Conservation (phyloP, 805 yeast genomes). For the Yarrowia osloensis region DNA sequence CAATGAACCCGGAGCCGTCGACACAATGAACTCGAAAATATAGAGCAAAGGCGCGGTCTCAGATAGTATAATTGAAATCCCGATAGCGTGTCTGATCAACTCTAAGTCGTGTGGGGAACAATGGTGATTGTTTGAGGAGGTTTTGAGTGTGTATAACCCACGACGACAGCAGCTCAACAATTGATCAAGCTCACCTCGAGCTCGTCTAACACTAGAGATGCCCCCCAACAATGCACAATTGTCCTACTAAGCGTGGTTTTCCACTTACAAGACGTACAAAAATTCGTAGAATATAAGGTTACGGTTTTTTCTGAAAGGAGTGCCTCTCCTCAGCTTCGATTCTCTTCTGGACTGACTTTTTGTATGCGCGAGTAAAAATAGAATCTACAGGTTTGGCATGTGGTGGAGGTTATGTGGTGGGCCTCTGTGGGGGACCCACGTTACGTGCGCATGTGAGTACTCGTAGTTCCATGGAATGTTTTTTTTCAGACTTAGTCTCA, state of each 20-base stretch:
- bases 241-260: neutral
- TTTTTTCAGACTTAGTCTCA: no score
- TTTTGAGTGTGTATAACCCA: neutral
- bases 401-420: slow-evolving; percentile 4
- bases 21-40: neutral
- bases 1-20: no score
- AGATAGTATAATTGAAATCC: neutral
- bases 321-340: neutral
- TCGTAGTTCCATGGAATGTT: no score
- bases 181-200: neutral
- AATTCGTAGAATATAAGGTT: neutral
- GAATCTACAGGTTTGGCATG: neutral
- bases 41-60: slow-evolving; percentile 13
- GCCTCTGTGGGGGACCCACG: neutral
- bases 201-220: neutral
- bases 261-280: neutral
- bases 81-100: slow-evolving; percentile 14
- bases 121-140: neutral
- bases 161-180: neutral
- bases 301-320: neutral
- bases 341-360: slow-evolving; percentile 20
- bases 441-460: neutral
- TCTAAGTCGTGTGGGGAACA: slow-evolving; percentile 26
- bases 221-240: slow-evolving; percentile 21
- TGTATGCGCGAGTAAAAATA: neutral